Conservation (phyloP, 2,329 filamentous ascomycete genomes). For the Exophiala lecanii-corni region DNA sequence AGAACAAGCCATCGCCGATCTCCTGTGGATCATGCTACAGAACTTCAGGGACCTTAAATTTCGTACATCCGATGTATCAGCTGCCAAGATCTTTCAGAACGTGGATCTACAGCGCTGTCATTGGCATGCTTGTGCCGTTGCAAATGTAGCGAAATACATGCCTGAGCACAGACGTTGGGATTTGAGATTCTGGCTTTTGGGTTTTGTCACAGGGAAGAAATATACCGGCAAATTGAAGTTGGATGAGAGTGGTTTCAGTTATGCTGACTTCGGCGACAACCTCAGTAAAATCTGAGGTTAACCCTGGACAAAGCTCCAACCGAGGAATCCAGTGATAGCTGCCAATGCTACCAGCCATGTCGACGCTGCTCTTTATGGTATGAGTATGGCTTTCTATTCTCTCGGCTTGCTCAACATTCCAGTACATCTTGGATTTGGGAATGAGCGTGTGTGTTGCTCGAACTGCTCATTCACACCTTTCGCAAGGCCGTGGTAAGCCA, state of each 20-base stretch:
- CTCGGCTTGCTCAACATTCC: no score
- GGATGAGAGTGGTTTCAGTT: constrained; percentile 16
- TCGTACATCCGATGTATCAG: not conserved
- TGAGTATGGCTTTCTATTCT: no score
- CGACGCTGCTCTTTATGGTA: no score
- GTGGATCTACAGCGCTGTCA: constrained; percentile 12
- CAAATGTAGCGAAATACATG: constrained; percentile 16
- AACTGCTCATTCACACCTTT: no score
- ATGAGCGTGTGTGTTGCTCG: no score
- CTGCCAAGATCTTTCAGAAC: constrained; percentile 3
- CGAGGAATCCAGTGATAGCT: no score
- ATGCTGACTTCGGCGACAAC: constrained; percentile 1
- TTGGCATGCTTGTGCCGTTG: constrained; percentile 14
- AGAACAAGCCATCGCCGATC: constrained; percentile 10
- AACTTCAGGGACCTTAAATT: constrained; percentile 13
- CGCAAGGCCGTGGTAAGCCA: no score
- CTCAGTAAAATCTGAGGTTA: no score
- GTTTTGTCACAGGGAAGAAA: constrained; percentile 9
- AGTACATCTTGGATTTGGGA: no score
- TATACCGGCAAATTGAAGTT: constrained; percentile 12
- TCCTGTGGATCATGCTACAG: constrained; percentile 19
- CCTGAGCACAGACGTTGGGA: constrained; percentile 7
- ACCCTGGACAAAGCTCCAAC: no score
- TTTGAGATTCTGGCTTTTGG: constrained; percentile 8
- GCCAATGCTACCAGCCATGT: no score